Percentiles rank a stretch among this genome's conserved stretches.
phyloP scores from a whole-genome alignment of 495 filamentous ascomycete genomes.

The Xylaria venustula region DNA sequence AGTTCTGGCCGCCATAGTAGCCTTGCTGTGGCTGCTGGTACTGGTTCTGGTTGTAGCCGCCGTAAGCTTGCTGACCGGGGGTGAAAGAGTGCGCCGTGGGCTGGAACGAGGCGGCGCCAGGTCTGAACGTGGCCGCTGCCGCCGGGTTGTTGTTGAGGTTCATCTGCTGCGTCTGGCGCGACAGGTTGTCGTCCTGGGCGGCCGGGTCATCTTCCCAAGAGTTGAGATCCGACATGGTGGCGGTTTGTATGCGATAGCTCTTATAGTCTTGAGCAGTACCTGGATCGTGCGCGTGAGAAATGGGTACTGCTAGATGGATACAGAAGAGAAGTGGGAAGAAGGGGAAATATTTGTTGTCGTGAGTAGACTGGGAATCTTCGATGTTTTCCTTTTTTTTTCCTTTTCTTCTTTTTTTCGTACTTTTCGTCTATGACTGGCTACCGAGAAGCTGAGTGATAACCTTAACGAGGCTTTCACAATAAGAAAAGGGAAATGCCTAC shows the following conservation, averaged over 20 bases:
- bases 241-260: slow-evolving; percentile 8
- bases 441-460: no score
- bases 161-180: slow-evolving; percentile 75
- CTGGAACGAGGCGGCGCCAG: slow-evolving; percentile 77
- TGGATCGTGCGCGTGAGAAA: neutral
- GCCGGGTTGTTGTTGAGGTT: slow-evolving; percentile 56
- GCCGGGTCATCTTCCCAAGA: slow-evolving; percentile 96
- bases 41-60: slow-evolving; percentile 42
- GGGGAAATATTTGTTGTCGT: neutral
- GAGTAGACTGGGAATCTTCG: neutral
- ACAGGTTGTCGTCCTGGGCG: slow-evolving; percentile 80
- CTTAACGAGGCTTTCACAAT: no score
- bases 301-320: no score
- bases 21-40: slow-evolving; percentile 41
- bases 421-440: no score
- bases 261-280: slow-evolving; percentile 7
- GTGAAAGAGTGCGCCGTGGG: slow-evolving; percentile 76
- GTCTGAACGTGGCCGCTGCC: slow-evolving; percentile 56
- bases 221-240: slow-evolving; percentile 80
- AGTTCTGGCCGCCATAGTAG: slow-evolving; percentile 47
- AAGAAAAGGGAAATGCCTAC: no score
- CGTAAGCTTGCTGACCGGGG: slow-evolving; percentile 65
- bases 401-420: no score
- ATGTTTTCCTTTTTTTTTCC: no score
- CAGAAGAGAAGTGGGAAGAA: neutral